These are phyloP conservation scores for Pisolithus tinctorius DNA, from an alignment of 768 basidiomycete species.

Conservation along the genomic window DNA sequence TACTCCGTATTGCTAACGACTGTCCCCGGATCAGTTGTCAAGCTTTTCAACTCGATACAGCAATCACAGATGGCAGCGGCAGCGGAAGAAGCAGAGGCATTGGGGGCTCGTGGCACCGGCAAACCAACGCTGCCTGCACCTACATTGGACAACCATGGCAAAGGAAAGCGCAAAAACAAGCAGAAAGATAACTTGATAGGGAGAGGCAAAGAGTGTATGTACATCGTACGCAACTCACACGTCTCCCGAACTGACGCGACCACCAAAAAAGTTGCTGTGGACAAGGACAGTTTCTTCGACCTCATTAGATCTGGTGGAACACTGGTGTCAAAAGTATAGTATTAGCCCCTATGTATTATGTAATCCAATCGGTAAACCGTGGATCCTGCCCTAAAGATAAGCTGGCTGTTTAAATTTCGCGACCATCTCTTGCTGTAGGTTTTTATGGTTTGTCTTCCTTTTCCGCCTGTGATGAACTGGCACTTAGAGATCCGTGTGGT, in stretches of 20 bases:
- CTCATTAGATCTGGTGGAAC: slow-evolving; percentile 78
- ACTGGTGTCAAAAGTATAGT: slow-evolving; percentile 55
- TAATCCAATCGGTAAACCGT: background rate
- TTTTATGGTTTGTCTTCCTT: slow-evolving; percentile 27
- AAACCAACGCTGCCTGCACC: slow-evolving; percentile 71
- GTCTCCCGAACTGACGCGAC: slow-evolving; percentile 5
- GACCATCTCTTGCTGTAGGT: slow-evolving; percentile 8
- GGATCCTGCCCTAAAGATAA: slow-evolving; percentile 34
- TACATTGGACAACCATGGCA: slow-evolving; percentile 40
- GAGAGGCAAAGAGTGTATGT: slow-evolving; percentile 52
- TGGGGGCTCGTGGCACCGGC: slow-evolving; percentile 60
- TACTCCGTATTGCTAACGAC: background rate
- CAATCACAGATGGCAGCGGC: slow-evolving; percentile 61
- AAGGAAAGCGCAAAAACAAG: slow-evolving; percentile 41
- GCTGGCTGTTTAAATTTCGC: slow-evolving; percentile 28
- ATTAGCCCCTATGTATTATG: background rate
- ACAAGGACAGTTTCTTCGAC: slow-evolving; percentile 72
- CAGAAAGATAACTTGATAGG: slow-evolving; percentile 50
- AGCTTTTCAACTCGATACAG: slow-evolving; percentile 81
- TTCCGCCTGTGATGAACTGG: background rate
- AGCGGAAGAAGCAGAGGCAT: slow-evolving; percentile 48
- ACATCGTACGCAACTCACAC: slow-evolving; percentile 2
- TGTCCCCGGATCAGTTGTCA: slow-evolving; percentile 50
- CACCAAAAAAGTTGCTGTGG: slow-evolving; percentile 43
- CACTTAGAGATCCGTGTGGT: background rate